A percentile compares a stretch with the other conserved stretches of the same genome.
Conservation (phyloP, 768 basidiomycete genomes). For the Chalciporus sphaerocephalus region DNA sequence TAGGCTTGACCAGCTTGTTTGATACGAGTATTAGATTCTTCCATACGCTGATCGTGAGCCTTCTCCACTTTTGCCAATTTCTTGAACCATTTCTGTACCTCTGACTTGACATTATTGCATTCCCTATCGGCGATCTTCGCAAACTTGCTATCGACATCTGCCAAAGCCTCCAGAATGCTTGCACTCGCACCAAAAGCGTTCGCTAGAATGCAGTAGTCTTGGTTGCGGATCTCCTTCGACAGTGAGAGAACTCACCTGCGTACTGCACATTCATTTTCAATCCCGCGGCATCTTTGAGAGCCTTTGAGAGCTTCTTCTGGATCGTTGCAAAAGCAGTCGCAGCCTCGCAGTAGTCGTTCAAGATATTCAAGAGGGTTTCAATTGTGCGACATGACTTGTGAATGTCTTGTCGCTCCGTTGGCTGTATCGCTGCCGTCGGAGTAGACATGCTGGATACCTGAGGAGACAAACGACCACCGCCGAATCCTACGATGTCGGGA, state of each 20-base stretch:
- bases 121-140: slow-evolving; percentile 72
- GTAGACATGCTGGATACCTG: slow-evolving; percentile 10
- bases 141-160: slow-evolving; percentile 72
- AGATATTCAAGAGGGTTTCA: slow-evolving; percentile 58
- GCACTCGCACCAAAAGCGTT: slow-evolving; percentile 66
- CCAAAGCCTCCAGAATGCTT: slow-evolving; percentile 61
- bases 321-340: slow-evolving; percentile 54
- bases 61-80: slow-evolving; percentile 79
- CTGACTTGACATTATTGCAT: slow-evolving; percentile 55
- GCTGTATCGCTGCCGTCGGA: slow-evolving; percentile 12
- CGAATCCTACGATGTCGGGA: not conserved
- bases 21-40: slow-evolving; percentile 62
- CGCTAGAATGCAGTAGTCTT: slow-evolving; percentile 36
- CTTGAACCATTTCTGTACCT: slow-evolving; percentile 86
- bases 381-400: slow-evolving; percentile 80
- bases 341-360: slow-evolving; percentile 76
- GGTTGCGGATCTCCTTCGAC: not conserved
- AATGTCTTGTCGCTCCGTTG: slow-evolving; percentile 65
- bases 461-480: not conserved
- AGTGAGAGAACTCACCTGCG: slow-evolving; percentile 46
- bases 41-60: slow-evolving; percentile 66
- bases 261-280: slow-evolving; percentile 58
- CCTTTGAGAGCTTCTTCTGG: slow-evolving; percentile 74
- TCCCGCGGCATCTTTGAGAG: slow-evolving; percentile 59
- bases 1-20: slow-evolving; percentile 74